These are phyloP conservation scores for Talaromyces sp. DNA, from an alignment of 2,329 filamentous ascomycete genomes.

Conservation along the genomic window DNA sequence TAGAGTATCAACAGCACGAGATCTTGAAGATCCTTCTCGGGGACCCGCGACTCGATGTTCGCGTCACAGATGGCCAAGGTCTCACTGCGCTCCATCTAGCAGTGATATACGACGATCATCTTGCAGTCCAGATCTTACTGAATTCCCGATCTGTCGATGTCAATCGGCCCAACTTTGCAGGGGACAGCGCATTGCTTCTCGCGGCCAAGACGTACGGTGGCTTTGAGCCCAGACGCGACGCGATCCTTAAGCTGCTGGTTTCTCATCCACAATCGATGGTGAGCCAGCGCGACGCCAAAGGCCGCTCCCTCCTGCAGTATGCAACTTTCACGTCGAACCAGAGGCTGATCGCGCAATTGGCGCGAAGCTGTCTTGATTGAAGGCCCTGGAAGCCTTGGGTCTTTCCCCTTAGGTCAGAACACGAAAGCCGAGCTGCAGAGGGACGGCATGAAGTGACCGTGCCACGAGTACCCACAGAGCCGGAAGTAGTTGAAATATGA, in stretches of 20 bases:
- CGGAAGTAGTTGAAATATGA: neutral
- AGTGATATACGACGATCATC: constrained; percentile 8
- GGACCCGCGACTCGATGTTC: constrained; percentile 3
- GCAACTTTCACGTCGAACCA: neutral
- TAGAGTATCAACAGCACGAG: constrained; percentile 7
- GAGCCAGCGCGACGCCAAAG: neutral
- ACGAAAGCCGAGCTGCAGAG: neutral
- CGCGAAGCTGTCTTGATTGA: neutral
- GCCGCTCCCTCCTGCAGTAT: neutral
- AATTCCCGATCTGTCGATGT: constrained; percentile 1
- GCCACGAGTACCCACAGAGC: neutral
- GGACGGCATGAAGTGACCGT: neutral
- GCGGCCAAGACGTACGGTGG: constrained; percentile 1
- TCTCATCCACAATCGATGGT: neutral
- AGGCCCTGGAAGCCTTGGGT: neutral
- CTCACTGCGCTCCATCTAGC: constrained; percentile 6
- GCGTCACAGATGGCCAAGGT: constrained; percentile 3
- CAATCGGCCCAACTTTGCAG: neutral
- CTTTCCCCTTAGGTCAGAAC: neutral
- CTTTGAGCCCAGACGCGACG: neutral
- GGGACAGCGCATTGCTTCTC: constrained; percentile 1
- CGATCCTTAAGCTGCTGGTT: neutral
- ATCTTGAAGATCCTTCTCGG: constrained; percentile 4
- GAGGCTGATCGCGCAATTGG: neutral
- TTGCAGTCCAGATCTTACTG: constrained; percentile 1